phyloP scores from a whole-genome alignment of 2,329 filamentous ascomycete species.

The Trichoderma cornu-damae region DNA sequence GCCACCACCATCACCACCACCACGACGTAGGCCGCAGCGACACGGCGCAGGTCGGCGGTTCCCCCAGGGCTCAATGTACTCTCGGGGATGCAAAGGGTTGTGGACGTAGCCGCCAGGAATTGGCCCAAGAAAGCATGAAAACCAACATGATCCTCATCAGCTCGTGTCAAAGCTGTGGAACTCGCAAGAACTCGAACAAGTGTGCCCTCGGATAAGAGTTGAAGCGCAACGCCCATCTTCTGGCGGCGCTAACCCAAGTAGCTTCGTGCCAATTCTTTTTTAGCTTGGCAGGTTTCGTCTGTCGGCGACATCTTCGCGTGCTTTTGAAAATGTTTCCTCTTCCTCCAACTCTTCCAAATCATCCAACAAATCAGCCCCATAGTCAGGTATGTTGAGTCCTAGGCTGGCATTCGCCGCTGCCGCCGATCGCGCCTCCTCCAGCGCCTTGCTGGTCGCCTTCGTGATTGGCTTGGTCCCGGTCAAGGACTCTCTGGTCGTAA shows the following conservation, averaged over 20 bases:
- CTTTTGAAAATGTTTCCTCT: conserved; percentile 48
- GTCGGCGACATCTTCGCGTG: conserved; percentile 42
- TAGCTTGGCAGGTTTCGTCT: conserved; percentile 38
- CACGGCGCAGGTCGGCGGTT: background rate
- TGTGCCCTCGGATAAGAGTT: background rate
- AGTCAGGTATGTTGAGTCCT: background rate
- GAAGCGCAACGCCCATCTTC: background rate
- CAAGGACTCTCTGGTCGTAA: conserved; percentile 62
- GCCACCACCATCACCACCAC: too few relatives aligned
- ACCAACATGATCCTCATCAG: conserved; percentile 6
- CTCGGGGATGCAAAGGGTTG: background rate
- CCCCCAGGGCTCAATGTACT: background rate
- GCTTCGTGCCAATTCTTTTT: conserved; percentile 9
- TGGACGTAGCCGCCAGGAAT: background rate
- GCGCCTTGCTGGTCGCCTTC: conserved; percentile 29
- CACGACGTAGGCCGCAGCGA: background rate
- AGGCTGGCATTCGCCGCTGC: background rate
- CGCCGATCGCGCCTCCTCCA: background rate
- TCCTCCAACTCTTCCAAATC: conserved; percentile 31
- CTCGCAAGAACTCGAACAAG: background rate
- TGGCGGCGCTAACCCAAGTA: background rate
- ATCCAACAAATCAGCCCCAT: background rate
- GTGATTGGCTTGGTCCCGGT: conserved; percentile 25
- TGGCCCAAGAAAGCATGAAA: background rate
- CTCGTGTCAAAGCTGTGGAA: conserved; percentile 6